Evolutionary conservation across 805 yeast species (phyloP).

Genomic region (Hagleromyces aurorensis): DNA sequence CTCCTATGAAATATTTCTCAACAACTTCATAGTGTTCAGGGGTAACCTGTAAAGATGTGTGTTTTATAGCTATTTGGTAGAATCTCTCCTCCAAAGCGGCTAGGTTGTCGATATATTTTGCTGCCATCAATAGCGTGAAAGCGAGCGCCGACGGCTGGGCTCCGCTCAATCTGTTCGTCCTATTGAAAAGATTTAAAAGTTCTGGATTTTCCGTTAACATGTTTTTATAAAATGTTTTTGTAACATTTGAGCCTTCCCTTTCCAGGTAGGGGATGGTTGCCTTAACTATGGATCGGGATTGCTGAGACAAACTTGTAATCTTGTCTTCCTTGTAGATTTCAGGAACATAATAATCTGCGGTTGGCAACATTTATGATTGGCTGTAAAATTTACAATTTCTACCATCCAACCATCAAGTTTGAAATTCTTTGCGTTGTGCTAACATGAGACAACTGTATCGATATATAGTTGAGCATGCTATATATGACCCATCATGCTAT

Average conservation of each 20-base stretch:
- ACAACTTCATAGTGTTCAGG: slow-evolving; percentile 64
- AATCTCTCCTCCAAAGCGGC: slow-evolving; percentile 47
- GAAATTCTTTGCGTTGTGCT: too few species aligned
- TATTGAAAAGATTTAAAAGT: slow-evolving; percentile 52
- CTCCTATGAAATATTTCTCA: slow-evolving; percentile 46
- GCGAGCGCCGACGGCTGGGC: slow-evolving; percentile 61
- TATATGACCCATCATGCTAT: too few species aligned
- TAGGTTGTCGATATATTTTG: slow-evolving; percentile 53
- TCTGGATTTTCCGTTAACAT: slow-evolving; percentile 51
- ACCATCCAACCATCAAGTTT: too few species aligned
- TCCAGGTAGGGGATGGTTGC: slow-evolving; percentile 51
- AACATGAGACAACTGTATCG: too few species aligned
- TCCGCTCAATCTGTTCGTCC: slow-evolving; percentile 44
- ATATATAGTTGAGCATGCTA: too few species aligned
- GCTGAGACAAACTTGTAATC: slow-evolving; percentile 28
- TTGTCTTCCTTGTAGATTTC: too few species aligned
- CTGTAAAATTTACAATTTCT: too few species aligned
- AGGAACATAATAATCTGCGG: too few species aligned
- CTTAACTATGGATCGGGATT: slow-evolving; percentile 33
- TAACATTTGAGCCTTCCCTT: slow-evolving; percentile 45
- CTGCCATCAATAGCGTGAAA: slow-evolving; percentile 50
- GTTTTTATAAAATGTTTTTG: slow-evolving; percentile 44
- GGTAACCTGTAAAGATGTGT: slow-evolving; percentile 52
- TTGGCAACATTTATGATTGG: too few species aligned
- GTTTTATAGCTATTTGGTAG: slow-evolving; percentile 53